These are phyloP conservation scores for Ogataea naganishii DNA, from an alignment of 805 yeast species.

Conservation along the genomic window DNA sequence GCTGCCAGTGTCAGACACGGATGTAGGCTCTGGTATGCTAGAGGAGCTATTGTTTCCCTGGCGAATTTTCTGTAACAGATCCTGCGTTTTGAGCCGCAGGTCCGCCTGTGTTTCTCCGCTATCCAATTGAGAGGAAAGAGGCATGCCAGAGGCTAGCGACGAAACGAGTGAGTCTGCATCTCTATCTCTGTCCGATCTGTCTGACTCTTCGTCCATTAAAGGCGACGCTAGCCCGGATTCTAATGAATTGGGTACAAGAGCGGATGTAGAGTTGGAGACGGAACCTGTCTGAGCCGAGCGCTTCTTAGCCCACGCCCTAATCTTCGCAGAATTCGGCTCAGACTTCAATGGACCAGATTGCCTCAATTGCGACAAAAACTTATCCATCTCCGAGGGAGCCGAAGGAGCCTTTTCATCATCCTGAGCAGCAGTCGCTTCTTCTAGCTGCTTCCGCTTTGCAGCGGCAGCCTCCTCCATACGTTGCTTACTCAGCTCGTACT, in stretches of 20 bases:
- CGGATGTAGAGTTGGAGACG: conserved; percentile 1
- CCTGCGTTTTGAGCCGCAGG: conserved; percentile 18
- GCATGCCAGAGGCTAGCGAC: background rate
- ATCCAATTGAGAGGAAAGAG: background rate
- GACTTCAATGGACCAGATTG: conserved; percentile 76
- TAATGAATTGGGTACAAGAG: no score
- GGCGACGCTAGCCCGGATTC: conserved; percentile 2
- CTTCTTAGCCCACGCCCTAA: conserved; percentile 68
- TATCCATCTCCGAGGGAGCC: conserved; percentile 59
- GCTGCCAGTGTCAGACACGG: conserved; percentile 4
- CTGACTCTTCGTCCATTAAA: conserved; percentile 4
- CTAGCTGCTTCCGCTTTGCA: conserved; percentile 18
- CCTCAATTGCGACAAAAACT: conserved; percentile 74
- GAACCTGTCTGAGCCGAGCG: conserved; percentile 29
- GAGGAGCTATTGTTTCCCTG: conserved; percentile 7
- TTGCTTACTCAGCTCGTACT: conserved; percentile 69
- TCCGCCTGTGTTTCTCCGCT: conserved; percentile 6
- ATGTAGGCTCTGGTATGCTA: conserved; percentile 5
- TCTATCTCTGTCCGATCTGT: conserved; percentile 9
- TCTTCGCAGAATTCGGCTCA: conserved; percentile 72
- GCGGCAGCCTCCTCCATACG: conserved; percentile 33
- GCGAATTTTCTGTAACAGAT: conserved; percentile 15
- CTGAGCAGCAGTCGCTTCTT: conserved; percentile 26
- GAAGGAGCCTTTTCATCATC: conserved; percentile 31
- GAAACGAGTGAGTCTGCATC: conserved; percentile 5